Evolutionary conservation across 257 asterid genomes (phyloP).

Genomic region (Knoxia roxburghii): DNA sequence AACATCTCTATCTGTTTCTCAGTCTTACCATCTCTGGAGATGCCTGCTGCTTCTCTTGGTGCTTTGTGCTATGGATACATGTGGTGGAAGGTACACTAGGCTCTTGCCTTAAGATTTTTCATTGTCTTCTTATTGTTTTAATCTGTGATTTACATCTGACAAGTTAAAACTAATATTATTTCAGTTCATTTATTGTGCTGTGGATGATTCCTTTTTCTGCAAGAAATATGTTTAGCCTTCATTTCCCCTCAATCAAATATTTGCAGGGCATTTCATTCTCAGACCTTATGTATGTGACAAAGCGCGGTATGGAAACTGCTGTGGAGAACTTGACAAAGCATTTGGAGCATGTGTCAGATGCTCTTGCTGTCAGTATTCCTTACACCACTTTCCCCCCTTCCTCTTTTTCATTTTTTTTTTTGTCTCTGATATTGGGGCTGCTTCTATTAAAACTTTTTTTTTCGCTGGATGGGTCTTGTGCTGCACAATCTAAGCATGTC

Average conservation of each 20-base stretch:
- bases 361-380: constrained; percentile 66
- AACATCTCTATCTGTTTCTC: constrained; percentile 12
- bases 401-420: no score
- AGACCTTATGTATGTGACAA: constrained; percentile 90
- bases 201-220: not conserved
- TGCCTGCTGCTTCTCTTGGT: constrained; percentile 77
- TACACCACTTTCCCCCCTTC: no score
- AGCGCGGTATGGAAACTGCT: constrained; percentile 75
- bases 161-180: not conserved
- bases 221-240: not conserved
- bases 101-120: constrained; percentile 8
- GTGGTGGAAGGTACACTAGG: constrained; percentile 88
- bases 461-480: not conserved
- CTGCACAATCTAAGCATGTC: not conserved
- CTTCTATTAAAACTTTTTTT: not conserved
- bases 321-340: constrained; percentile 81
- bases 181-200: not conserved
- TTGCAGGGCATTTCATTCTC: constrained; percentile 79
- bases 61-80: constrained; percentile 91
- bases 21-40: constrained; percentile 50
- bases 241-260: constrained; percentile 8
- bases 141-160: not conserved
- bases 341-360: constrained; percentile 74
- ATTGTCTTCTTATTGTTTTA: not conserved
- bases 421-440: no score